Conservation (phyloP, 495 filamentous ascomycete species). For the Beverwykella pulmonaria region DNA sequence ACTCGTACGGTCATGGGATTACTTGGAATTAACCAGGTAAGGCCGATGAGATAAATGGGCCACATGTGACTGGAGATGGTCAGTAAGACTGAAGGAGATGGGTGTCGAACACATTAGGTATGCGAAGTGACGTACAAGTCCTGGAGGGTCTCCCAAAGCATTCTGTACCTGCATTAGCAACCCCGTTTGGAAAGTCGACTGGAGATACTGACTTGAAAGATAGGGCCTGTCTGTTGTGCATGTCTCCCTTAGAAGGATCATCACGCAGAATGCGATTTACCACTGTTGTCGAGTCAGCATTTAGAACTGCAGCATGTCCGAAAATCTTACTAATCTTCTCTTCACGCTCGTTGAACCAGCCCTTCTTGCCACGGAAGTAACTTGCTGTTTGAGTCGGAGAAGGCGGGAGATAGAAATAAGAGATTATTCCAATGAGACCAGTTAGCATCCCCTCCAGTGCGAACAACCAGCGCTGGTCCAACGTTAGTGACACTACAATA, state of each 20-base stretch:
- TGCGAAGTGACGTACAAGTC: slow-evolving; percentile 38
- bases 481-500: neutral
- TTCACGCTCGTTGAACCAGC: slow-evolving; percentile 44
- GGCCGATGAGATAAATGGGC: slow-evolving; percentile 45
- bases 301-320: neutral
- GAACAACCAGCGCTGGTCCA: slow-evolving; percentile 37
- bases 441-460: slow-evolving; percentile 41
- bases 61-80: slow-evolving; percentile 37
- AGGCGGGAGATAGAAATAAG: slow-evolving; percentile 40
- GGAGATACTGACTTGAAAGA: slow-evolving; percentile 4
- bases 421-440: slow-evolving; percentile 38
- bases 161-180: neutral
- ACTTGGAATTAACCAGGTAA: slow-evolving; percentile 39
- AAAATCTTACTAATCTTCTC: slow-evolving; percentile 40
- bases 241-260: slow-evolving; percentile 43
- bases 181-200: no score
- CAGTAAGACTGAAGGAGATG: no score
- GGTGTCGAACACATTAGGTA: no score
- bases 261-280: slow-evolving; percentile 43
- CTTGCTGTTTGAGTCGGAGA: slow-evolving; percentile 40
- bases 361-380: slow-evolving; percentile 39
- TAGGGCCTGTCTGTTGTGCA: slow-evolving; percentile 41
- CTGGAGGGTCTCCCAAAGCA: slow-evolving; percentile 30
- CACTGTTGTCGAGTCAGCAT: slow-evolving; percentile 25
- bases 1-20: slow-evolving; percentile 16